phyloP scores from a whole-genome alignment of 495 filamentous ascomycete species.

The Trypethelium eluteriae region DNA sequence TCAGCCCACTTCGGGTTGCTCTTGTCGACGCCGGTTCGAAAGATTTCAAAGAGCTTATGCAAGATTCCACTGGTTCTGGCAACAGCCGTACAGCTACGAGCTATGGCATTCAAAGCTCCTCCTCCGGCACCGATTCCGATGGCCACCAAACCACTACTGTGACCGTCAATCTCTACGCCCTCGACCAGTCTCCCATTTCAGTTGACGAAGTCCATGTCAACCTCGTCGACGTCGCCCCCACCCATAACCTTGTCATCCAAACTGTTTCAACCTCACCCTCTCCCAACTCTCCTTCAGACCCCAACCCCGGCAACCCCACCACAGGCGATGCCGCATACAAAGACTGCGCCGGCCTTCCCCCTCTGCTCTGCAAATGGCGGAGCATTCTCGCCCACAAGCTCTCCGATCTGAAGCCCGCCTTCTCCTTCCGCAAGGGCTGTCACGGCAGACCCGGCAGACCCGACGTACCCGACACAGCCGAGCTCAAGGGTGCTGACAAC shows the following conservation, averaged over 20 bases:
- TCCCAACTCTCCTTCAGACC: constrained; percentile 4
- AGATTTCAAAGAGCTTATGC: neutral
- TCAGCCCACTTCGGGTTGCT: neutral
- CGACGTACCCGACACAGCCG: neutral
- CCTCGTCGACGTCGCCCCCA: neutral
- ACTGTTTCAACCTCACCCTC: neutral
- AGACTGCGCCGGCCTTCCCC: neutral
- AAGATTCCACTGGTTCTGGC: neutral
- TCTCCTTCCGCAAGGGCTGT: neutral
- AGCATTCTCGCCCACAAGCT: neutral
- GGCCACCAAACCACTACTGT: constrained; percentile 1
- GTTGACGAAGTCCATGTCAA: constrained; percentile 5
- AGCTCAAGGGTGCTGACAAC: constrained; percentile 24
- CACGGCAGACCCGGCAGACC: neutral
- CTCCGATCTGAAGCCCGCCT: neutral
- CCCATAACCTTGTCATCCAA: neutral
- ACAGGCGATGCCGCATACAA: neutral
- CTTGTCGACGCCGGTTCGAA: neutral
- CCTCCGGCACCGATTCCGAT: neutral
- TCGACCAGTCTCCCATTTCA: constrained; percentile 5
- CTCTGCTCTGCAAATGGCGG: constrained; percentile 14
- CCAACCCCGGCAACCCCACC: constrained; percentile 11
- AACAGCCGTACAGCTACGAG: neutral
- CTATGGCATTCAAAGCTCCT: constrained; percentile 6
- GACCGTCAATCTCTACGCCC: constrained; percentile 6